Conservation (phyloP, 495 filamentous ascomycete genomes). For the Hypomontagnella submonticulosa region DNA sequence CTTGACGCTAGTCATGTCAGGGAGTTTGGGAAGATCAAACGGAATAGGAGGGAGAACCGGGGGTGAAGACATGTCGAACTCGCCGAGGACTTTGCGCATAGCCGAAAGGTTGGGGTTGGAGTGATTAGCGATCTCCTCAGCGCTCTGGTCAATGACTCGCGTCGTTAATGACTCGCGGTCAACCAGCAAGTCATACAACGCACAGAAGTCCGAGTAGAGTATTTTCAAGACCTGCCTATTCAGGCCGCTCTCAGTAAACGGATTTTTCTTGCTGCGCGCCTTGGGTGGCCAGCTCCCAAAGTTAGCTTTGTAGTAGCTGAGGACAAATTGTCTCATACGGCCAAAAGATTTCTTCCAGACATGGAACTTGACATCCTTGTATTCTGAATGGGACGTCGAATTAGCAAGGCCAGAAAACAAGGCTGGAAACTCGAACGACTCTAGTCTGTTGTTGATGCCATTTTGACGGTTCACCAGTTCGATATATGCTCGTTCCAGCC, state of each 20-base stretch:
- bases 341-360: constrained; percentile 80
- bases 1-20: constrained; percentile 70
- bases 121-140: constrained; percentile 47
- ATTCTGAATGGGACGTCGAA: constrained; percentile 76
- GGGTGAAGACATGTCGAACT: constrained; percentile 88
- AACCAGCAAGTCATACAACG: constrained; percentile 88
- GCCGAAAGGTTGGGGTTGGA: constrained; percentile 57
- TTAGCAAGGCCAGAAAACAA: constrained; percentile 89
- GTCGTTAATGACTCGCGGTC: constrained; percentile 73
- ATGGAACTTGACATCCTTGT: constrained; percentile 82
- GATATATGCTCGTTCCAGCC: constrained; percentile 82
- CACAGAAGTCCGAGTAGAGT: constrained; percentile 85
- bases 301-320: constrained; percentile 80
- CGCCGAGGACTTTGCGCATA: constrained; percentile 79
- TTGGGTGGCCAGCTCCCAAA: constrained; percentile 97
- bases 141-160: constrained; percentile 65
- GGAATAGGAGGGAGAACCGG: constrained; percentile 92
- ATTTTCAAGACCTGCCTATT: constrained; percentile 84
- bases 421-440: constrained; percentile 88
- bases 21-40: constrained; percentile 86
- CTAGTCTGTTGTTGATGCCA: constrained; percentile 73
- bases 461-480: constrained; percentile 77
- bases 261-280: constrained; percentile 89
- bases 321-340: constrained; percentile 76
- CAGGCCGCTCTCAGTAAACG: constrained; percentile 83